Base-by-base conservation (phyloP, 306 rosid species). In the Ormosia emarginata region DNA sequence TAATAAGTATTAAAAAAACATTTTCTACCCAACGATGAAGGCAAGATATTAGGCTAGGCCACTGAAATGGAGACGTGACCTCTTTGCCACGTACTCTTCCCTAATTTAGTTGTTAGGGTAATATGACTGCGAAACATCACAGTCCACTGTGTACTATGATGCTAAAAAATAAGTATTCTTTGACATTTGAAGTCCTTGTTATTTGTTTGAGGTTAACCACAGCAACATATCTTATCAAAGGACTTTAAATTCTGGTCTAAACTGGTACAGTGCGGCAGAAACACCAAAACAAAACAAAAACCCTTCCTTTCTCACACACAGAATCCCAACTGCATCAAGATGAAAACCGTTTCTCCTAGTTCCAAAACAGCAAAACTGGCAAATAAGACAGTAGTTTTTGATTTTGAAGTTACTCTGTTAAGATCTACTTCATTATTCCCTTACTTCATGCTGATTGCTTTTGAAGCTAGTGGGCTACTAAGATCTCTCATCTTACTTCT, bases 401-500 rank as follows among this genome's bases (percentile, higher is more conserved):
- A 89, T 56, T 70, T 90, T 32, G 95, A 93, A 75, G 85, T 86
- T 5, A 59, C 89, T 29, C 8, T 93, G 43, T 14, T 93, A 56
- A 83, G 81, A 64, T 82, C 92, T 5, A 34, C 84, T 67, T 88
- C 94, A 0, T 14, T 87, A 17, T 91, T 93, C 36, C 91, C 97
- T 37, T 93, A 91, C 80, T 93, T 93, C 89, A 82, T 91, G 94
- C 85, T 93, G 11, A 91, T 90, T 77, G 93, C 97, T 52, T 85
- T 91, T 77, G 97, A 93, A 80, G 97, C 89, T 41, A 90, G 95
- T 13, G 92, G 95, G 33, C 15, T 89, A 5, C 17, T 87, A 11
- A 85, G 97, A 64, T 81, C 88, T 44, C 75, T 91, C 11, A 29
- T 87, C 66, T 65, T 93, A 83, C 76, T 91, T 39, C 85, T 90